A percentile compares a stretch with the other conserved stretches of the same genome.
Evolutionary conservation across 1,139 yeast genomes (phyloP).

Genomic region (Blastobotrys elegans): DNA sequence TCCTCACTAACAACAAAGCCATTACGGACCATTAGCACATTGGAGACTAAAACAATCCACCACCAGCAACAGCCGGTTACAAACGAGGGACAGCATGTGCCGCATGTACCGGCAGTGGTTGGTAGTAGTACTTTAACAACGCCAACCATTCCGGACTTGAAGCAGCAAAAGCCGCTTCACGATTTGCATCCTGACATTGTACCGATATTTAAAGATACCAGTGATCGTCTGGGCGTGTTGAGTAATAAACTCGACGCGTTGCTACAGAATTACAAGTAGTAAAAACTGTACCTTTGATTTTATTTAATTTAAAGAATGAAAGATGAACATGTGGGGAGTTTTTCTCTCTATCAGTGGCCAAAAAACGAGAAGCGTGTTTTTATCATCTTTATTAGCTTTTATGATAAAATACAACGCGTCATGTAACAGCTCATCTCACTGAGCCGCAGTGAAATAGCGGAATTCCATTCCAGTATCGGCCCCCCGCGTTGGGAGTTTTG

Average conservation of each 20-base stretch:
- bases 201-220: slow-evolving; percentile 29
- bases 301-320: not conserved
- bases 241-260: slow-evolving; percentile 27
- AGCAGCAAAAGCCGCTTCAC: slow-evolving; percentile 4
- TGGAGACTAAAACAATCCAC: slow-evolving; percentile 2
- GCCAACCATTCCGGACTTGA: no score
- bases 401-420: no score
- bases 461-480: no score
- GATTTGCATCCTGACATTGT: slow-evolving; percentile 31
- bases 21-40: not conserved
- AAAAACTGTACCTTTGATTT: not conserved
- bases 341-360: no score
- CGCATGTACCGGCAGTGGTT: no score
- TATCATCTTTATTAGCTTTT: no score
- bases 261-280: slow-evolving; percentile 19
- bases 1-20: not conserved
- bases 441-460: no score
- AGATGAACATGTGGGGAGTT: not conserved
- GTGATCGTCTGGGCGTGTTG: slow-evolving; percentile 27
- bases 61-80: not conserved
- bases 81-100: not conserved
- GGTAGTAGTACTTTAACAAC: no score
- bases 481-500: no score
- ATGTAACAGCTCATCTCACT: no score
- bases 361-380: no score